A percentile compares a stretch with the other conserved stretches of the same genome.
Evolutionary conservation across 1,284 basidiomycete genomes (phyloP).

Genomic region (Tranzscheliella williamsii): DNA sequence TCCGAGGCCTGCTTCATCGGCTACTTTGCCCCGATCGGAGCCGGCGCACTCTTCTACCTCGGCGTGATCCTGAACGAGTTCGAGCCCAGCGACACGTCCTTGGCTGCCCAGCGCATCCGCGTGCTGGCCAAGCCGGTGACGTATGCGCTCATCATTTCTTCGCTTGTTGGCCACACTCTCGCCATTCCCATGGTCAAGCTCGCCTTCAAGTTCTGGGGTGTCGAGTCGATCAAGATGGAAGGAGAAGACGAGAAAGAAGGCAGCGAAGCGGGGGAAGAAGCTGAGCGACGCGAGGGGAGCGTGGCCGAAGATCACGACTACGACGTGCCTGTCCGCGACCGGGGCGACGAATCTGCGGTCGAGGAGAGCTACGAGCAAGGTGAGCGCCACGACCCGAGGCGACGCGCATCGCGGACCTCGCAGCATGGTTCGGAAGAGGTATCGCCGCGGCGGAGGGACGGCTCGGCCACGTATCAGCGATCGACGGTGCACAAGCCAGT

Average conservation of each 20-base stretch:
- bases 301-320: not conserved
- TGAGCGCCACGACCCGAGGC: conserved; percentile 5
- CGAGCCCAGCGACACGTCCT: conserved; percentile 23
- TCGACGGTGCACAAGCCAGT: conserved; percentile 28
- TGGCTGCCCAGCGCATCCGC: conserved; percentile 18
- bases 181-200: conserved; percentile 47
- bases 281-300: not conserved
- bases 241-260: conserved; percentile 23
- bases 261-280: not conserved
- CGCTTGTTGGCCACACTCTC: conserved; percentile 45
- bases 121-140: conserved; percentile 46
- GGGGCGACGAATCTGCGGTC: conserved; percentile 8
- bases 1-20: conserved; percentile 60
- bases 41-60: conserved; percentile 56
- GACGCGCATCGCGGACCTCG: not conserved
- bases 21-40: conserved; percentile 63
- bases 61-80: conserved; percentile 42
- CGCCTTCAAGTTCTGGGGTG: conserved; percentile 30
- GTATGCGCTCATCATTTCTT: conserved; percentile 44
- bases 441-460: too few species aligned
- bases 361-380: conserved; percentile 35
- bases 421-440: conserved; percentile 10
- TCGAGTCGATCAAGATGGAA: conserved; percentile 37
- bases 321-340: conserved; percentile 3
- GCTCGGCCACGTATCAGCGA: conserved; percentile 21